These are phyloP conservation scores for Picea mariana DNA, from an alignment of 83 land plant species.

Conservation along the genomic window DNA sequence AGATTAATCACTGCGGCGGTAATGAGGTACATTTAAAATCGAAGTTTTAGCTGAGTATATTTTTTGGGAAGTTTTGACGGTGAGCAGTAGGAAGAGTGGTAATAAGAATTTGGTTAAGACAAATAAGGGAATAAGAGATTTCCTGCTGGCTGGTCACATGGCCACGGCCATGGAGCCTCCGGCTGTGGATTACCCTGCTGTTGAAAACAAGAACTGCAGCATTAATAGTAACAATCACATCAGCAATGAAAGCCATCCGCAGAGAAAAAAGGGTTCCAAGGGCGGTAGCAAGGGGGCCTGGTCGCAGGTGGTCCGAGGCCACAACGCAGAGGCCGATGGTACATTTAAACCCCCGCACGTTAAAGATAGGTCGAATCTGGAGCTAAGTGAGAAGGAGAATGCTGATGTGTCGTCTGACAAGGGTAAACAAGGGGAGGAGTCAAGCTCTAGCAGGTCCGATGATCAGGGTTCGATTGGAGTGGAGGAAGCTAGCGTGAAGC, in stretches of 20 bases:
- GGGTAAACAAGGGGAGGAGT: not conserved
- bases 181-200: constrained; percentile 6
- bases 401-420: not conserved
- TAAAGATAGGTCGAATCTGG: not conserved
- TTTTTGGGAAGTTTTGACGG: no score
- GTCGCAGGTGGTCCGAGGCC: not conserved
- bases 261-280: not conserved
- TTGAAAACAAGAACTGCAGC: constrained; percentile 5
- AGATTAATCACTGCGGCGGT: no score
- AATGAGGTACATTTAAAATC: no score
- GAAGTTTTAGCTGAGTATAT: no score
- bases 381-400: not conserved
- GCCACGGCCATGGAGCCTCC: constrained; percentile 15
- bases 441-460: not conserved
- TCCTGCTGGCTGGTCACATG: not conserved
- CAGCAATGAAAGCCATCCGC: not conserved
- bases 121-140: no score
- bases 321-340: not conserved
- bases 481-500: not conserved
- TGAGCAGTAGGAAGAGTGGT: no score
- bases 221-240: not conserved
- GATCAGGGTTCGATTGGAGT: not conserved
- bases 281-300: not conserved
- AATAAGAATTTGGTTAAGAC: no score
- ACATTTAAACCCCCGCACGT: not conserved